Conservation (phyloP, 1,284 basidiomycete species). For the Schizopora paradoxa region DNA sequence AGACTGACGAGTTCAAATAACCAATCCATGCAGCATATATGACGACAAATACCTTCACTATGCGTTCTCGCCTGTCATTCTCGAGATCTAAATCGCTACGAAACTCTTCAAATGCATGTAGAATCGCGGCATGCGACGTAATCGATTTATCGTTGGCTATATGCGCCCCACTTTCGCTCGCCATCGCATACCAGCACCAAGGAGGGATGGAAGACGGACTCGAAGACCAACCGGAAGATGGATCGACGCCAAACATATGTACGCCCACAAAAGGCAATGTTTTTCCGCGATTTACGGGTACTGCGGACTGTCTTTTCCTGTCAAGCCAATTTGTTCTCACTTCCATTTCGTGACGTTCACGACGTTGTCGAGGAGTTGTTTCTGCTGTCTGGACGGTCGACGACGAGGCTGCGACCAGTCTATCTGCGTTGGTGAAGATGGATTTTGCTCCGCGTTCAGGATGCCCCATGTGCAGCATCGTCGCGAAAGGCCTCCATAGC, state of each 20-base stretch:
- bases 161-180: not conserved
- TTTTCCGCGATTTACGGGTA: no score
- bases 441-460: slow-evolving; percentile 56
- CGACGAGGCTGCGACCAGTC: no score
- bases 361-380: no score
- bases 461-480: slow-evolving; percentile 71
- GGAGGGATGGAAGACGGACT: not conserved
- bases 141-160: not conserved
- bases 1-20: slow-evolving; percentile 34
- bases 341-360: no score
- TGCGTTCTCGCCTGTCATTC: slow-evolving; percentile 71
- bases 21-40: slow-evolving; percentile 11
- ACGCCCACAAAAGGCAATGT: no score
- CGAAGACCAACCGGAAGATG: not conserved
- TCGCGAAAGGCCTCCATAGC: slow-evolving; percentile 44
- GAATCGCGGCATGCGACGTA: slow-evolving; percentile 26
- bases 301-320: no score
- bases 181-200: not conserved
- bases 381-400: no score
- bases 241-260: no score
- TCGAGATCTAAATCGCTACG: slow-evolving; percentile 68
- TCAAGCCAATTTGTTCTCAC: no score
- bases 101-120: slow-evolving; percentile 50
- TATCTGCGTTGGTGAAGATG: slow-evolving; percentile 37
- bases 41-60: slow-evolving; percentile 64